Evolutionary conservation across 495 filamentous ascomycete genomes (phyloP), one percentile per base, ranked within the genome.

Genomic region (Penicillium samsonianum): DNA sequence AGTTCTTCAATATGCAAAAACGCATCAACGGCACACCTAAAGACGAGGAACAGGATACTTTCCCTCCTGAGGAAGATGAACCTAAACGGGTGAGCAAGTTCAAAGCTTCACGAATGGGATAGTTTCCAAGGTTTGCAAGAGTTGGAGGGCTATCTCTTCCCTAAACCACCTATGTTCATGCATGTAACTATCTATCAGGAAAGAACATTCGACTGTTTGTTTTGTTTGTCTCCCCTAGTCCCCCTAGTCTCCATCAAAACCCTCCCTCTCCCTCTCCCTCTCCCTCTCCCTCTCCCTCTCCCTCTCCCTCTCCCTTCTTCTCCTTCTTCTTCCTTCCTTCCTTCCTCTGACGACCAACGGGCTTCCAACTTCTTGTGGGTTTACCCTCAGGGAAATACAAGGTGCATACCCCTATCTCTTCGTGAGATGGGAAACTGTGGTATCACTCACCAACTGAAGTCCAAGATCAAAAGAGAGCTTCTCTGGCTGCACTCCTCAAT

Each of bases 11-110:
- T 31, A 78, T 87, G 73, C 86, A 92, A 5, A 95, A 91, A 65
- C 78, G 80, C 53, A 85, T 93, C 76, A 89, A 96, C 56, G 80
- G 89, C 61, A 78, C 83, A 58, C 92, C 93, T 65, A 63, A 82
- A 65, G 75, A 80, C 4, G 75, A 81, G 19, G 84, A 90, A 51
- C 75, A 79, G 7, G 80, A 82, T 44, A 78, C 82, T 17, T 75
- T 85, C 5, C 84, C 86, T 3, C 71, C 90, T 9, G 75, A 78
- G 20, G 85, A 87, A 53, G 82, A 88, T 11, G 82, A 84, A 30
- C 81, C 83, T 26, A 87, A 82, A 68, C 88, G 87, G 60, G 75
- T 96, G 57, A 97, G 93, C 79, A 82, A 89, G 58, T 98, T 97
- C 73, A 94, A 86, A 72, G 91, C 92, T 53, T 90, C 94, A 6